Percentiles rank a stretch among this genome's conserved stretches.
Evolutionary conservation across 1,284 basidiomycete genomes (phyloP).

Genomic region (Naganishia sp.): DNA sequence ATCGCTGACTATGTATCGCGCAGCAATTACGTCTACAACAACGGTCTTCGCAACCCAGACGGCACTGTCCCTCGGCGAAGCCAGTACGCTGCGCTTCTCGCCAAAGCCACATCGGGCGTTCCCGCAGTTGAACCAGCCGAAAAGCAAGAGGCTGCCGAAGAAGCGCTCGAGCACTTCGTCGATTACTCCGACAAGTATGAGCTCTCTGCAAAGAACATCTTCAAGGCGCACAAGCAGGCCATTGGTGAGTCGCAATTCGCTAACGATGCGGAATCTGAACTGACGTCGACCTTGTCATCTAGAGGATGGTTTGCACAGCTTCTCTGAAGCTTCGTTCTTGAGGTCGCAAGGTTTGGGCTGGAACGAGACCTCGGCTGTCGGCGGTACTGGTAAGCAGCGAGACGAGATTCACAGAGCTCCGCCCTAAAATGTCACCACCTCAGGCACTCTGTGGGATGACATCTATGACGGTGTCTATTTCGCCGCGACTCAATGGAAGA

Average conservation of each 20-base stretch:
- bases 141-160: conserved; percentile 32
- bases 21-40: conserved; percentile 34
- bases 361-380: conserved; percentile 36
- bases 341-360: conserved; percentile 34
- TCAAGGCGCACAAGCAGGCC: conserved; percentile 38
- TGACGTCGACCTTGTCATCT: not conserved
- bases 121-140: conserved; percentile 25
- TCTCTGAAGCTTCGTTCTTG: conserved; percentile 34
- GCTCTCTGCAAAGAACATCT: conserved; percentile 36
- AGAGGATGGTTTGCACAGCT: conserved; percentile 36
- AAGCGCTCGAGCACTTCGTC: conserved; percentile 34
- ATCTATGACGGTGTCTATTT: conserved; percentile 40
- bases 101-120: conserved; percentile 25
- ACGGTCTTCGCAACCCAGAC: conserved; percentile 36
- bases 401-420: not conserved
- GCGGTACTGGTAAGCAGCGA: conserved; percentile 27
- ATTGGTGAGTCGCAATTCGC: conserved; percentile 30
- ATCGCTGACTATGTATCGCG: not conserved
- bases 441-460: conserved; percentile 37
- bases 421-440: not conserved
- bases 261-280: not conserved
- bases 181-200: conserved; percentile 32
- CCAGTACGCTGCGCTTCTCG: conserved; percentile 34
- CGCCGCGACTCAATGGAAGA: conserved; percentile 37
- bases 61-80: conserved; percentile 37